Evolutionary conservation across 306 rosid species (phyloP), one percentile per base, ranked within the genome.

Genomic region (Hippophae rhamnoides): DNA sequence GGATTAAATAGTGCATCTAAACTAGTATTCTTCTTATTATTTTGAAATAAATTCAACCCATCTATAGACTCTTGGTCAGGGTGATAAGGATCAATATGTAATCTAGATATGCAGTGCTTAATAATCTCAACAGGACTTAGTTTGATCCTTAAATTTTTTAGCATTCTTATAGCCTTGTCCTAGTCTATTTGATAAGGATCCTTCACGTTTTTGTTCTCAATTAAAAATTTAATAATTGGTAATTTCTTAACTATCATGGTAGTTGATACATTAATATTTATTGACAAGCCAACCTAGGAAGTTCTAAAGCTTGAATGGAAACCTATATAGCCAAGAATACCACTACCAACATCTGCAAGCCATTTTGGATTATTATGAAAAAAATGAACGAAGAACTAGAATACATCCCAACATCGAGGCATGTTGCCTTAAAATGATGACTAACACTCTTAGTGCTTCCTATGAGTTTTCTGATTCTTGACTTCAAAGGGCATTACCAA

Each of bases 71-170:
- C 84, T 71, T 80, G 79, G 64, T 83, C 86, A 5, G 99, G 86
- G 63, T 92, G 95, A 72, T 92, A 85, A 65, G 99, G 99, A 74
- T 88, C 96, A 9, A 92, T 83, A 67, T 92, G 92, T 70, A 85
- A 85, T 61, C 99, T 96, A 3, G 96, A 92, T 58, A 76, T 31
- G 53, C 90, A 93, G 5, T 88, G 79, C 75, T 87, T 95, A 12
- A 92, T 92, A 57, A 92, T 92, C 80, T 92, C 96, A 5, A 96
- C 95, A 57, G 95, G 99, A 64, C 99, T 95, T 65, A 90, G 95
- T 61, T 92, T 89, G 81, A 71, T 41, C 31, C 95, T 92, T 70
- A 95, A 93, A 71, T 87, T 83, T 43, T 86, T 86, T 0, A 96
- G 99, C 47, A 88, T 95, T 40, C 90, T 93, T 77, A 85, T 74